phyloP scores from a whole-genome alignment of 257 asterid species.

The Petunia secreta region DNA sequence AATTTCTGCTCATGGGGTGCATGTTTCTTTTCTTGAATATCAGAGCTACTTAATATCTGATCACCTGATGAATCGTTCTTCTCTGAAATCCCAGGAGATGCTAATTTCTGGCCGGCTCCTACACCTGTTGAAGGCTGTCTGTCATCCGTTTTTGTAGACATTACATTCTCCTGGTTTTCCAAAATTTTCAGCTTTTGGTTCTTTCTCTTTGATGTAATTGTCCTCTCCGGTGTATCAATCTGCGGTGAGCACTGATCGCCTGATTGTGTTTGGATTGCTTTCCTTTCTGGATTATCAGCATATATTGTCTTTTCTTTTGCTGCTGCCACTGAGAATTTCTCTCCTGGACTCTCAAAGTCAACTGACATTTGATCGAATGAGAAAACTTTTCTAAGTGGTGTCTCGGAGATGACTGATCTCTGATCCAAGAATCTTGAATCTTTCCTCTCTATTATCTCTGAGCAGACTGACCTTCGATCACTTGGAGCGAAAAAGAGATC shows the following conservation, averaged over 20 bases:
- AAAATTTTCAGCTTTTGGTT: conserved; percentile 28
- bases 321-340: conserved; percentile 26
- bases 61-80: conserved; percentile 32
- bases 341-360: conserved; percentile 37
- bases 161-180: conserved; percentile 35
- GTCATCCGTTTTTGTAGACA: conserved; percentile 37
- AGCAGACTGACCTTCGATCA: conserved; percentile 67
- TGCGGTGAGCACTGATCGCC: conserved; percentile 26
- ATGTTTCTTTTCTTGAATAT: background rate
- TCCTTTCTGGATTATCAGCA: conserved; percentile 14
- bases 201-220: conserved; percentile 10
- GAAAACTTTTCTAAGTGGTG: conserved; percentile 42
- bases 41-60: background rate
- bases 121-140: conserved; percentile 36
- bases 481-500: conserved; percentile 63
- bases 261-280: background rate
- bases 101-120: conserved; percentile 29
- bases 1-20: background rate
- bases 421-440: conserved; percentile 27
- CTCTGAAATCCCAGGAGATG: conserved; percentile 27
- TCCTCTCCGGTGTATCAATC: conserved; percentile 27
- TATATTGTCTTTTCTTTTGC: conserved; percentile 21
- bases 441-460: conserved; percentile 29
- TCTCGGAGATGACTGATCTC: conserved; percentile 38
- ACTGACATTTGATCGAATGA: conserved; percentile 32